Percentiles rank a stretch among this genome's conserved stretches.
Evolutionary conservation across 2,329 filamentous ascomycete species (phyloP).

Genomic region (Pleurostoma richardsiae): DNA sequence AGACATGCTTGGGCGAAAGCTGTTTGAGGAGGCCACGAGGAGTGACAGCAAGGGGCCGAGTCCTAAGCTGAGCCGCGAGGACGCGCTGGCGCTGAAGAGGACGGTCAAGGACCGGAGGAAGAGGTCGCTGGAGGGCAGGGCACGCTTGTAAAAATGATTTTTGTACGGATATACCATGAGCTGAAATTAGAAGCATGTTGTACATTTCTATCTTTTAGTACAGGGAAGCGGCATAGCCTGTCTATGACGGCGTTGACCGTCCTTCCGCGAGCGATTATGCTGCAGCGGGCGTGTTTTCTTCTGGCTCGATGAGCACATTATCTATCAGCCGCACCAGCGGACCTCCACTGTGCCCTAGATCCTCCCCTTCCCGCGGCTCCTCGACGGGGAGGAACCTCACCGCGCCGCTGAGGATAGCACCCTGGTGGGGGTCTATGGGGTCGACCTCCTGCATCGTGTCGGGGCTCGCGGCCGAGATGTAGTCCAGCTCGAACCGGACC

Average conservation of each 20-base stretch:
- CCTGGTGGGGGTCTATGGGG: slow-evolving; percentile 60
- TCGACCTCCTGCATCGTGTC: slow-evolving; percentile 76
- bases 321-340: slow-evolving; percentile 86
- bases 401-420: slow-evolving; percentile 84
- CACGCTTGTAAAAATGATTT: slow-evolving; percentile 34
- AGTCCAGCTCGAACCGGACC: slow-evolving; percentile 78
- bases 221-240: no score
- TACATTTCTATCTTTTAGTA: background rate
- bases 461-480: slow-evolving; percentile 85
- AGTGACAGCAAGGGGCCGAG: slow-evolving; percentile 28
- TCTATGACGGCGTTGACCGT: no score
- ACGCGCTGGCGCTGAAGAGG: slow-evolving; percentile 36
- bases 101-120: slow-evolving; percentile 39
- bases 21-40: slow-evolving; percentile 57
- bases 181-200: background rate
- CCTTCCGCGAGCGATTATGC: no score
- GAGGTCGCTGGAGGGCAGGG: slow-evolving; percentile 43
- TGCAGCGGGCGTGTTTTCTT: background rate
- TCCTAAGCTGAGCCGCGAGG: slow-evolving; percentile 44
- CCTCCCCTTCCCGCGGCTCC: slow-evolving; percentile 62
- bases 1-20: slow-evolving; percentile 62
- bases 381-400: slow-evolving; percentile 85
- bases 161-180: background rate
- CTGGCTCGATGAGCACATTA: slow-evolving; percentile 69
- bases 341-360: slow-evolving; percentile 66